phyloP scores from a whole-genome alignment of 805 yeast genomes.

The Spathaspora gorwiae region DNA sequence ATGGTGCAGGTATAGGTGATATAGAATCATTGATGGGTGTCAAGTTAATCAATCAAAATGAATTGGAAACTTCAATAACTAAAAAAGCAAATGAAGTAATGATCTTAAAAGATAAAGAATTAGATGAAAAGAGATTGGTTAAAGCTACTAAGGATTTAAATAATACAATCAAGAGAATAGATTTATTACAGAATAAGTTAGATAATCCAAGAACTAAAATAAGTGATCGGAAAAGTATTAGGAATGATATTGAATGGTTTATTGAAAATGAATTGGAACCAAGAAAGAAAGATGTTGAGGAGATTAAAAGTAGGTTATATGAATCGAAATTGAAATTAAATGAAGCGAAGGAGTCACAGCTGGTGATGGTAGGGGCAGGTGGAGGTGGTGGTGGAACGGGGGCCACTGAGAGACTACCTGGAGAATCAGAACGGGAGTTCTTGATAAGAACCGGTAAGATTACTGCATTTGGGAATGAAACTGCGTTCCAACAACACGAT shows the following conservation, averaged over 20 bases:
- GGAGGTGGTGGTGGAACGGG: conserved; percentile 9
- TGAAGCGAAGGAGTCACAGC: conserved; percentile 9
- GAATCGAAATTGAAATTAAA: conserved; percentile 36
- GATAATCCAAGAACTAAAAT: conserved; percentile 55
- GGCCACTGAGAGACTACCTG: conserved; percentile 44
- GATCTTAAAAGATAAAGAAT: conserved; percentile 57
- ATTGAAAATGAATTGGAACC: conserved; percentile 49
- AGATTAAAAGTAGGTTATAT: conserved; percentile 37
- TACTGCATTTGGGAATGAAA: conserved; percentile 82
- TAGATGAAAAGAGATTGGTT: conserved; percentile 71
- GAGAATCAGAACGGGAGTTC: conserved; percentile 77
- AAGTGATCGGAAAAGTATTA: conserved; percentile 53
- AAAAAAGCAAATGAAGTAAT: conserved; percentile 62
- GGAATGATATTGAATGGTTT: conserved; percentile 51
- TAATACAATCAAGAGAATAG: conserved; percentile 41
- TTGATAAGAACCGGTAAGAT: conserved; percentile 85
- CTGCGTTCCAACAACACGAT: conserved; percentile 42
- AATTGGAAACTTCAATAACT: conserved; percentile 71
- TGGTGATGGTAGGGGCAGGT: not conserved
- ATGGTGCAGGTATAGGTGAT: conserved; percentile 1
- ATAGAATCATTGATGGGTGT: conserved; percentile 23
- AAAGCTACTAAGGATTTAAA: conserved; percentile 52
- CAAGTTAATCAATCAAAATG: conserved; percentile 69
- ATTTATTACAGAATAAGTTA: conserved; percentile 45
- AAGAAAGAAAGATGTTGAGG: conserved; percentile 56